Percentiles rank a stretch among this genome's conserved stretches.
These are phyloP conservation scores for Dothistroma pini DNA, from an alignment of 2,329 filamentous ascomycete genomes.

Conservation along the genomic window DNA sequence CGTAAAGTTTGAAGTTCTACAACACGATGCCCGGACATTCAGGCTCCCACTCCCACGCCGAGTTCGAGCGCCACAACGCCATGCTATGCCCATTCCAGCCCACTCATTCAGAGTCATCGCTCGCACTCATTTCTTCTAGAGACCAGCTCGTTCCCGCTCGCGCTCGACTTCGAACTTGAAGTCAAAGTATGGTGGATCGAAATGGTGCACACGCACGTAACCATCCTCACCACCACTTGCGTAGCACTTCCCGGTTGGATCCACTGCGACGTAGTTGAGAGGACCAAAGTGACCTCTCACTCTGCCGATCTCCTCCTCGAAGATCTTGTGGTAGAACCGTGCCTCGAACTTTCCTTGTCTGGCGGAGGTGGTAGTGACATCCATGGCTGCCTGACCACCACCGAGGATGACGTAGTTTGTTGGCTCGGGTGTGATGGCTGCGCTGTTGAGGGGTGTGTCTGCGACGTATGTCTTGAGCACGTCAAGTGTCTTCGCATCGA, in stretches of 20 bases:
- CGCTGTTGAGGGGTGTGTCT: conserved; percentile 96
- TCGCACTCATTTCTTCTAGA: conserved; percentile 18
- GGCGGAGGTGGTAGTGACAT: conserved; percentile 90
- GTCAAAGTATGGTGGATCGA: conserved; percentile 98
- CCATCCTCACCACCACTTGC: conserved; percentile 96
- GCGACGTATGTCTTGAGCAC: conserved; percentile 88
- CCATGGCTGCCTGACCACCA: conserved; percentile 97
- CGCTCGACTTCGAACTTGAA: conserved; percentile 99
- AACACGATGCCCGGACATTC: not conserved
- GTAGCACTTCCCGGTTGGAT: conserved; percentile 88
- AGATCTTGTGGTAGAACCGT: conserved; percentile 99
- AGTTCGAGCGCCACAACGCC: conserved; percentile 33
- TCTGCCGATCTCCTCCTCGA: conserved; percentile 97
- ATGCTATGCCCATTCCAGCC: conserved; percentile 39
- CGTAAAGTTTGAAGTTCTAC: conserved; percentile 2
- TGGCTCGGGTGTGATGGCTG: conserved; percentile 89
- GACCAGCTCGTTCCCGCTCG: conserved; percentile 51
- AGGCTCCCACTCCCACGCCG: not conserved
- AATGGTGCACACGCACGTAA: conserved; percentile 97
- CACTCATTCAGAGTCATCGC: conserved; percentile 14
- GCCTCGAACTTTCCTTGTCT: conserved; percentile 99
- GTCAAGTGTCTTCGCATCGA: conserved; percentile 80
- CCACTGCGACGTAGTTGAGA: conserved; percentile 90
- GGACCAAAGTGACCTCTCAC: conserved; percentile 96
- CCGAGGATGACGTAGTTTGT: conserved; percentile 98